Evolutionary conservation across 2,329 filamentous ascomycete species (phyloP), one percentile per base, ranked within the genome.

Genomic region (Colletotrichum tamarilloi): DNA sequence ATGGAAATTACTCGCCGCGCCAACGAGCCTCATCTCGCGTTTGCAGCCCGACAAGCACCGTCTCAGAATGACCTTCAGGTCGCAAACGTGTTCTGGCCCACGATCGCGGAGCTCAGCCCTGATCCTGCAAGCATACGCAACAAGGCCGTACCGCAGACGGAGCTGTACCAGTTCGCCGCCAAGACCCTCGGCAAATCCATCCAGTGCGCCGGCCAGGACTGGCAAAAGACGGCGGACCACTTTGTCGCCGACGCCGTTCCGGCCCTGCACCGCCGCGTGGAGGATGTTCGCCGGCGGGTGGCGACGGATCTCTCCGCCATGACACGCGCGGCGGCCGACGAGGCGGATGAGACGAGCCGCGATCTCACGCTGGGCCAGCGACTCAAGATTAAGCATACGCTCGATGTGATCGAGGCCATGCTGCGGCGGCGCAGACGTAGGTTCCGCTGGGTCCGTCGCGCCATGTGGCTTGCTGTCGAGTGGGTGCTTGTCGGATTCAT

Each of bases 401-500:
- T 92, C 60, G 95, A 98, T 80, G 89, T 91, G 19, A 93, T 98
- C 73, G 88, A 97, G 72, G 90, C 93, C 78, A 92, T 94, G 86
- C 87, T 95, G 64, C 87, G 94, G 72, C 88, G 93, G 72, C 87
- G 95, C 65, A 87, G 91, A 16, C 83, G 91, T 35, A 84, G 90
- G 70, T 91, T 97, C 79, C 87, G 94, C 67, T 95, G 94, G 91
- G 82, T 95, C 28, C 87, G 94, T 52, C 87, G 94, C 16, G 90
- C 91, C 0, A 92, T 94, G 16, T 98, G 95, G 89, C 91, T 95
- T 67, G 83, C 92, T 24, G 90, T 98, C 19, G 96, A 98, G 85
- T 98, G 95, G 95, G 85, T 91, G 62, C 88, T 98, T 22, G 91
- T 98, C 52, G 94, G 93, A 4, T 90, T 97, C 77, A 94, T 98